These are phyloP conservation scores for Penicillium oxalicum DNA, from an alignment of 2,329 filamentous ascomycete genomes.

Conservation along the genomic window DNA sequence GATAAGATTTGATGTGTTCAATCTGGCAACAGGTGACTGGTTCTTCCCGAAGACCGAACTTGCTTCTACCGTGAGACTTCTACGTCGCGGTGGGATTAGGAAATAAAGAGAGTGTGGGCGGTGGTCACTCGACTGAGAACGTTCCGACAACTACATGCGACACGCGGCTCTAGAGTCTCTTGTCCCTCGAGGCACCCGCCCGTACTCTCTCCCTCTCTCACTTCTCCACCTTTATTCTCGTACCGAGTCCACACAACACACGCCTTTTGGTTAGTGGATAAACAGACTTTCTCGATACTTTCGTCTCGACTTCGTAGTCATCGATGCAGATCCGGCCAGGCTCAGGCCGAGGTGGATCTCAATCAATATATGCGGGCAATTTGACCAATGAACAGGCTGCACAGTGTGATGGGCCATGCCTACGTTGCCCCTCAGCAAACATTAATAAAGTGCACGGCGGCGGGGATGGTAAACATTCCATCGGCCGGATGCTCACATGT, in stretches of 20 bases:
- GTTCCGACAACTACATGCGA: no score
- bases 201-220: no score
- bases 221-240: no score
- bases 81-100: no score
- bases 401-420: not conserved
- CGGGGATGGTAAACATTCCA: conserved; percentile 8
- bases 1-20: not conserved
- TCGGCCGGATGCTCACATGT: conserved; percentile 4
- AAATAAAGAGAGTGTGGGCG: no score
- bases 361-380: not conserved
- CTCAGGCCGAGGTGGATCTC: not conserved
- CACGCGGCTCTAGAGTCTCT: no score
- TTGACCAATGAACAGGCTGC: conserved; percentile 10
- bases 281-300: not conserved
- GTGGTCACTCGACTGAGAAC: no score
- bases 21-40: no score
- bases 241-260: not conserved
- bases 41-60: no score
- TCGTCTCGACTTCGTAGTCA: not conserved
- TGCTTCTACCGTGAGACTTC: no score
- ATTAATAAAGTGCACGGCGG: conserved; percentile 14
- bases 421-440: conserved; percentile 11
- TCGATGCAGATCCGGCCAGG: conserved; percentile 1
- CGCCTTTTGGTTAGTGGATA: not conserved
- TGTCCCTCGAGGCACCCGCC: no score